Evolutionary conservation across 192 early-diverging fungal genomes (phyloP).

Genomic region (Blastocladiella britannica): DNA sequence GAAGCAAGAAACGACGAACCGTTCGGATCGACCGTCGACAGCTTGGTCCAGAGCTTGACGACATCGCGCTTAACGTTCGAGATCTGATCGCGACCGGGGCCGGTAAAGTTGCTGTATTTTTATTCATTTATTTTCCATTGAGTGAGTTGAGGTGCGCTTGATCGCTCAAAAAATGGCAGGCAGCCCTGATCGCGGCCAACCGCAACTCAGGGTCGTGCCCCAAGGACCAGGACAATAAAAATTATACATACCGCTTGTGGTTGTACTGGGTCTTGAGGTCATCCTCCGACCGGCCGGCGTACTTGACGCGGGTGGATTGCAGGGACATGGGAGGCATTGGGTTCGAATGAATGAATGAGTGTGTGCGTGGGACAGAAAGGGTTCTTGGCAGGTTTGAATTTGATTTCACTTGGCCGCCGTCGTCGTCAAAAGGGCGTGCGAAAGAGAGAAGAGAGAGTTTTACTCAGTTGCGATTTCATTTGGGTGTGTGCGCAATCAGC

Average conservation of each 20-base stretch:
- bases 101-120: not conserved
- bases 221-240: not conserved
- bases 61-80: not conserved
- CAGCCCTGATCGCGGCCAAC: not conserved
- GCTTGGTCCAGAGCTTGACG: not conserved
- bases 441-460: too few species aligned
- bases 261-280: not conserved
- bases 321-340: too few species aligned
- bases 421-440: too few species aligned
- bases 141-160: not conserved
- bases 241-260: not conserved
- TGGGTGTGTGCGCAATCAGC: too few species aligned
- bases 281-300: not conserved
- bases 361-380: too few species aligned
- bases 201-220: not conserved
- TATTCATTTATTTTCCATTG: too few species aligned
- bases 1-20: not conserved
- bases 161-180: not conserved
- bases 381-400: too few species aligned
- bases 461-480: too few species aligned
- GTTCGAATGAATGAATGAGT: too few species aligned
- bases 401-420: too few species aligned
- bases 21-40: not conserved
- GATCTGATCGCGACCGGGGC: not conserved
- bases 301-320: too few species aligned